Evolutionary conservation across 139 green algal species (phyloP), one percentile per base, ranked within the genome.

Genomic region (Auxenochlorella pyrenoidosa): DNA sequence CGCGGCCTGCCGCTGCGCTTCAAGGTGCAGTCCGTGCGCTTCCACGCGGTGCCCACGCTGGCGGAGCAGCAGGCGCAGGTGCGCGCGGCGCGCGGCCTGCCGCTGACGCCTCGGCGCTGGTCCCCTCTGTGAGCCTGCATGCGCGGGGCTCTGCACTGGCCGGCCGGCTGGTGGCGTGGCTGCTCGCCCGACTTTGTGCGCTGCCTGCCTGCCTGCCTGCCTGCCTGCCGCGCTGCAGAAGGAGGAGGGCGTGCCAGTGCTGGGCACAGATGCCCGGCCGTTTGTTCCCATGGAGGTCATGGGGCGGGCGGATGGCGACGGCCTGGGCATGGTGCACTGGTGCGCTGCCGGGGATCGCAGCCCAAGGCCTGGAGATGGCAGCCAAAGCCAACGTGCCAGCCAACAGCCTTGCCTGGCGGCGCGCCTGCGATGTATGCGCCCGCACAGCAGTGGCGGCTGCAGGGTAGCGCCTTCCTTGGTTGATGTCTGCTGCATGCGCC

Each of bases 251-350:
- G 66, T 70, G 70, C 30, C 54, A 0, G 84, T 83, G 73, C 34
- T 76, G 30, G 84, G 84, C 34, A 84, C 38, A 59, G 34, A 36
- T 0, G 54, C 54, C 59, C 58, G 77, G 21, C 72, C 70, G 15
- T 70, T 84, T 58, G 75, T 82, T 28, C 86, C 86, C 2, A 83
- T 90, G 86, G 81, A 77, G 60, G 89, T 92, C n/a, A 54, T 88
- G 41, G 89, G 81, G 3, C 44, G 79, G 30, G 75, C 80, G 12
- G 89, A 92, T 51, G 79, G 85, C 0, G 85, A 86, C 22, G 89
- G 89, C 5, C 85, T 92, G 40, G 89, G 89, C 68, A 92, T 92
- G 89, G 75, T 90, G 34, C 84, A 84, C 59, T 92, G 89, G 89
- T 89, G 36, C 47, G 75, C 30, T 36, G 30, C 32, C 54, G 12